Evolutionary conservation across 2,329 filamentous ascomycete species (phyloP).

Genomic region (Venturia asperata): DNA sequence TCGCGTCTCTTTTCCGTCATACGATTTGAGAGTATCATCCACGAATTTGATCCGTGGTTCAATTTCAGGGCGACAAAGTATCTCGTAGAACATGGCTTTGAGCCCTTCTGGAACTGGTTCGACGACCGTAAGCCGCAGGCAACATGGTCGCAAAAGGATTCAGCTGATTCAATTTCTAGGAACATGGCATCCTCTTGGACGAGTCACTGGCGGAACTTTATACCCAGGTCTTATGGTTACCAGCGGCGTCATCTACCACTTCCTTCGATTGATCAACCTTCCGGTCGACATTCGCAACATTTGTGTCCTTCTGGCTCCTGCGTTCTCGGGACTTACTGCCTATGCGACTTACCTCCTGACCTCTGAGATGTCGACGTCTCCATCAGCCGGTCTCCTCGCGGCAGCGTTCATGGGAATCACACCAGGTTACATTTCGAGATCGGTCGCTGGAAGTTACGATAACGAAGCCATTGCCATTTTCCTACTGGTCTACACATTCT

Average conservation of each 20-base stretch:
- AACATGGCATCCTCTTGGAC: slow-evolving; percentile 98
- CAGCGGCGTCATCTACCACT: slow-evolving; percentile 92
- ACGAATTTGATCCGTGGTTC: slow-evolving; percentile 99
- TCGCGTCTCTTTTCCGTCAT: slow-evolving; percentile 92
- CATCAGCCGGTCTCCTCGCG: slow-evolving; percentile 88
- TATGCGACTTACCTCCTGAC: slow-evolving; percentile 91
- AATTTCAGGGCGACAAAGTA: slow-evolving; percentile 99
- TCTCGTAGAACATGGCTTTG: slow-evolving; percentile 92
- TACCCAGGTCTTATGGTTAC: slow-evolving; percentile 99
- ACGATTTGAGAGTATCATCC: slow-evolving; percentile 98
- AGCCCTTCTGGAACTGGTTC: slow-evolving; percentile 99
- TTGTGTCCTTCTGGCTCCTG: slow-evolving; percentile 91
- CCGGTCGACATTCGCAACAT: slow-evolving; percentile 99
- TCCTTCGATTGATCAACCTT: slow-evolving; percentile 78
- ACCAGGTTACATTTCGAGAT: slow-evolving; percentile 95
- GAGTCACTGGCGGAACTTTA: slow-evolving; percentile 96
- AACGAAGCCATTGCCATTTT: slow-evolving; percentile 99
- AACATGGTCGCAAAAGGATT: slow-evolving; percentile 16
- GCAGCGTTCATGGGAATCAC: slow-evolving; percentile 96
- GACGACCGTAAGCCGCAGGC: slow-evolving; percentile 66
- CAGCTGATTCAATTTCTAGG: slow-evolving; percentile 37
- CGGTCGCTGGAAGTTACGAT: slow-evolving; percentile 96
- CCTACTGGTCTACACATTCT: slow-evolving; percentile 96
- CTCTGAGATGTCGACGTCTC: slow-evolving; percentile 92
- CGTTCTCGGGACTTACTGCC: slow-evolving; percentile 87